Evolutionary conservation across 2,329 filamentous ascomycete genomes (phyloP), one percentile per base, ranked within the genome.

Genomic region (Diaporthe australafricana): DNA sequence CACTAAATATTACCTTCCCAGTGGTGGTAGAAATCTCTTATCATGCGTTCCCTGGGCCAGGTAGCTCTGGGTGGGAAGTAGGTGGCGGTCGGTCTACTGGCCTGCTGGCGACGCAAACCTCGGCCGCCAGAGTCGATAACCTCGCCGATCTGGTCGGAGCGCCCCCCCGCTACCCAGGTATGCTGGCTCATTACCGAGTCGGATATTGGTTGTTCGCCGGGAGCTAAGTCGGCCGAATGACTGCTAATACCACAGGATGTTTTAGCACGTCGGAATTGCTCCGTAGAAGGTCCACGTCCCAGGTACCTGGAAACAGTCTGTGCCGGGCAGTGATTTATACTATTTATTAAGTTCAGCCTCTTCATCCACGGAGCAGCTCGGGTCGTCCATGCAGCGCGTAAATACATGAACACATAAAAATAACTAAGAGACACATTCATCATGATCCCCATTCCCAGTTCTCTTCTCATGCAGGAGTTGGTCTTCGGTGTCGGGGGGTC

Each of bases 291-390:
- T 5, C 25, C 12, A 22, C 35, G n/a, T 22, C 22, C 27, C 22
- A 27, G 20, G 25, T 17, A 27, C 16, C 48, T 52, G 11, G 48
- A 17, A 53, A 17, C 38, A 38, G 22, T 17, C 38, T 32, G 56
- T 30, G 38, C 56, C 25, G 56, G 22, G 38, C 14, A 32, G 25
- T 22, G 17, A 16, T 27, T 40, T 5, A 40, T 35, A 52, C 9
- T 55, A n/a, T n/a, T n/a, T n/a, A n/a, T 55, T 55, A 25, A 55
- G 52, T 55, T 55, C 52, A 55, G 52, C 52, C 52, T 32, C 52
- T 32, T 20, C 52, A 35, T 30, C 17, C 25, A n/a, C 17, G 25
- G 2, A 30, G 25, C 48, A 30, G 32, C 32, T 35, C 32, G 32
- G 32, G 5, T 35, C 32, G 32, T 35, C 32, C 32, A 20, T 6